Base-by-base conservation (phyloP, 2,329 filamentous ascomycete genomes). In the Pseudonectria buxi region DNA sequence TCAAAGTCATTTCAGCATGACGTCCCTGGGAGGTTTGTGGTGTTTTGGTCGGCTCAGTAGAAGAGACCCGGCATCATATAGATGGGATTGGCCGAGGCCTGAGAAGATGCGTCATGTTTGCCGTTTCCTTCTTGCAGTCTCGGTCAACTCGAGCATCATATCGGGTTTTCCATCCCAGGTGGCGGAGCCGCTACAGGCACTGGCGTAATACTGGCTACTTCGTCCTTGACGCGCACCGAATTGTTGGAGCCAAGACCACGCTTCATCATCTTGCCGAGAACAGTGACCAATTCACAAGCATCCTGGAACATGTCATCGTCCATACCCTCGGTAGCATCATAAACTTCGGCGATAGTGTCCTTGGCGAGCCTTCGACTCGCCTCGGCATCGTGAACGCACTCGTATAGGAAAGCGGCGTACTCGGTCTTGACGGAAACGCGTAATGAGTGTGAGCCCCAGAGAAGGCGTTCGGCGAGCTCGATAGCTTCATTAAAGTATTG, bases 251-350 rank as follows among this genome's bases (percentile, higher is more conserved):
- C 65, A 3, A 78, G 57, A 2, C 83, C 83, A 32, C 87, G 76
- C 62, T 84, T 89, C 74, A 89, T 86, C 81, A 95, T 92, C 53
- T 82, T 86, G 6, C 86, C 87, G 1, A 96, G 62, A 0, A 92
- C 81, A 1, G 84, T 83, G 7, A 96, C 89, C 10, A 95, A 72
- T 52, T 90, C 84, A 39, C 87, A 88, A 0, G 89, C 87, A 58
- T 96, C 92, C 46, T 84, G 78, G 56, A 95, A 98, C 69, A 92
- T 94, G 47, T 94, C 87, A 53, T 96, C 89, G 40, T 94, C 86
- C 78, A 96, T 90, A 14, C 86, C 86, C 59, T 95, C 89, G 35
- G 83, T 80, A 2, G 88, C 87, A 38, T 88, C 83, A 56, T 95
- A 95, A 1, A 95, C 90, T 50, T 95, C 87, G 28, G 84, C 75